Conservation (phyloP, 208 protist species). For the Trypanosoma lewisi region DNA sequence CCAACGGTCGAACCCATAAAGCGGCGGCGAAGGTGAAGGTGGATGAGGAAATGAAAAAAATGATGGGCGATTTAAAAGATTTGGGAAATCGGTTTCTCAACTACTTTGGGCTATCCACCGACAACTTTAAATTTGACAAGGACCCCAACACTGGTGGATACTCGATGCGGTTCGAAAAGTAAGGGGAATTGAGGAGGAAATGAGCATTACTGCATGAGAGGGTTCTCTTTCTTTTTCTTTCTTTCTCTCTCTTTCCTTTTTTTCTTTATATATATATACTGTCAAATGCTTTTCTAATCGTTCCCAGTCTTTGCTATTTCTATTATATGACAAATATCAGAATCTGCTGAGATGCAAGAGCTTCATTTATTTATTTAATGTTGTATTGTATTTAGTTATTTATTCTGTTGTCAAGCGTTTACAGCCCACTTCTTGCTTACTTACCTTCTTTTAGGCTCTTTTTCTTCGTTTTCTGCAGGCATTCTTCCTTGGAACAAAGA, state of each 20-base stretch:
- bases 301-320: no score
- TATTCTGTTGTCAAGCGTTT: neutral
- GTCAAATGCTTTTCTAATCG: no score
- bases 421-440: neutral
- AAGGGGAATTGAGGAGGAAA: neutral
- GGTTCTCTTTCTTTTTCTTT: constrained; percentile 1
- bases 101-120: constrained; percentile 95
- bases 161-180: constrained; percentile 92
- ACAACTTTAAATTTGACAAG: constrained; percentile 98
- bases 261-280: neutral
- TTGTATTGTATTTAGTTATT: neutral
- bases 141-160: constrained; percentile 92
- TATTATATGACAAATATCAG: no score
- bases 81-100: constrained; percentile 95
- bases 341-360: no score
- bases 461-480: constrained; percentile 5
- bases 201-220: neutral
- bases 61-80: constrained; percentile 95
- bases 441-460: constrained; percentile 5
- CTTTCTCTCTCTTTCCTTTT: neutral
- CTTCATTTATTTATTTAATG: neutral
- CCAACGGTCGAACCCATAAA: constrained; percentile 40
- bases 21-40: constrained; percentile 76
- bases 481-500: no score
- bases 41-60: constrained; percentile 93